Percentiles rank a stretch among this genome's conserved stretches.
These are phyloP conservation scores for Hordeum pubiflorum DNA, from an alignment of 202 grass and related monocot genomes.

Conservation along the genomic window DNA sequence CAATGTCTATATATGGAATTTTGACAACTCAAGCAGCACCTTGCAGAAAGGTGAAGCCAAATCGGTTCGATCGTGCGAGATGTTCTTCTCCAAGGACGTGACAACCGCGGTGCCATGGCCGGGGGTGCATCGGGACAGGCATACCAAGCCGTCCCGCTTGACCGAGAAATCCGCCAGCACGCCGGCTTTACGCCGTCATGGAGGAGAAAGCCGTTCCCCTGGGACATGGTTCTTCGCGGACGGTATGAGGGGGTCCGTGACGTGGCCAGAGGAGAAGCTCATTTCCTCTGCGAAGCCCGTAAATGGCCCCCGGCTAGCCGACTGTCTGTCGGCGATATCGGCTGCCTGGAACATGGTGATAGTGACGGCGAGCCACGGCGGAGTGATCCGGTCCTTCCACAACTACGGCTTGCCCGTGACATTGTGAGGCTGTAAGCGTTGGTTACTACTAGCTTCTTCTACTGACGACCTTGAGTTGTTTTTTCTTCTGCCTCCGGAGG, in stretches of 20 bases:
- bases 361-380: slow-evolving; percentile 60
- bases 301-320: background rate
- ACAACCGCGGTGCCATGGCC: slow-evolving; percentile 62
- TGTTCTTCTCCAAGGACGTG: slow-evolving; percentile 62
- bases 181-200: background rate
- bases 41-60: slow-evolving; percentile 24
- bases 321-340: slow-evolving; percentile 23
- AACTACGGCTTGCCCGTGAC: slow-evolving; percentile 81
- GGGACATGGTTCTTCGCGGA: slow-evolving; percentile 39
- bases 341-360: slow-evolving; percentile 67
- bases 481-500: background rate
- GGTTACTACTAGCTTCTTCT: background rate
- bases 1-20: slow-evolving; percentile 79
- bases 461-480: slow-evolving; percentile 18
- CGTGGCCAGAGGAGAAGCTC: slow-evolving; percentile 89
- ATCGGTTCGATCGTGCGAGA: slow-evolving; percentile 45
- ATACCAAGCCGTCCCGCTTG: background rate
- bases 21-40: background rate
- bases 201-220: slow-evolving; percentile 30
- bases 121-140: slow-evolving; percentile 6
- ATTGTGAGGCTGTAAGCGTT: slow-evolving; percentile 31
- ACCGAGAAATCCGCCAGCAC: slow-evolving; percentile 2
- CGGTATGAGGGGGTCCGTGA: slow-evolving; percentile 22
- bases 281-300: background rate
- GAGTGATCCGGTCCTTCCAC: slow-evolving; percentile 68